Conservation (phyloP, 768 basidiomycete genomes). For the Suillus ampliporus region DNA sequence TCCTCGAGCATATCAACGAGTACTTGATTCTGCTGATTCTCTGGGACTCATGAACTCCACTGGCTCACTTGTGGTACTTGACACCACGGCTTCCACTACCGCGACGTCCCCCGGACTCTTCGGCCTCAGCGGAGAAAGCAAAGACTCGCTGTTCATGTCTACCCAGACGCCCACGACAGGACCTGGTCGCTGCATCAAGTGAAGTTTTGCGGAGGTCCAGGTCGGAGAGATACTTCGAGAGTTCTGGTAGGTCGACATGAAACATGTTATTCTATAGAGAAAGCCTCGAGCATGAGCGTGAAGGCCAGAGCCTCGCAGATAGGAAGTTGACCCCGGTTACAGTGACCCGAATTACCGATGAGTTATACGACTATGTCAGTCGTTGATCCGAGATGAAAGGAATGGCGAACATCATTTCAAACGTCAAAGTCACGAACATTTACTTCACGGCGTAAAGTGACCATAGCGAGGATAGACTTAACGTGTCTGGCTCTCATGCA, state of each 20-base stretch:
- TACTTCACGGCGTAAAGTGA: not conserved
- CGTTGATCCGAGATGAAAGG: not conserved
- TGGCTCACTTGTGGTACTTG: slow-evolving; percentile 16
- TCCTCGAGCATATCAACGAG: slow-evolving; percentile 30
- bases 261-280: not conserved
- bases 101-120: slow-evolving; percentile 17
- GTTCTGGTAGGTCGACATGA: not conserved
- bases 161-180: slow-evolving; percentile 26
- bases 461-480: no score
- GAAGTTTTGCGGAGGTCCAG: not conserved
- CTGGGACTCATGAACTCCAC: slow-evolving; percentile 1
- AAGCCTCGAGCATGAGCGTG: not conserved
- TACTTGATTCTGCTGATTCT: slow-evolving; percentile 6
- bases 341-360: not conserved
- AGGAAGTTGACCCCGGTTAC: not conserved
- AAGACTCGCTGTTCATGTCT: slow-evolving; percentile 25
- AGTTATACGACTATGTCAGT: not conserved
- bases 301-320: not conserved
- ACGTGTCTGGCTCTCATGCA: not conserved
- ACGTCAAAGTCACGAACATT: not conserved
- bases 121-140: slow-evolving; percentile 23
- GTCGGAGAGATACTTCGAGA: not conserved
- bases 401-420: not conserved
- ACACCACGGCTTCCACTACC: slow-evolving; percentile 15
- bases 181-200: slow-evolving; percentile 12